Evolutionary conservation across 108 stramenopile genomes (phyloP).

Genomic region (Nitzschia putrida): DNA sequence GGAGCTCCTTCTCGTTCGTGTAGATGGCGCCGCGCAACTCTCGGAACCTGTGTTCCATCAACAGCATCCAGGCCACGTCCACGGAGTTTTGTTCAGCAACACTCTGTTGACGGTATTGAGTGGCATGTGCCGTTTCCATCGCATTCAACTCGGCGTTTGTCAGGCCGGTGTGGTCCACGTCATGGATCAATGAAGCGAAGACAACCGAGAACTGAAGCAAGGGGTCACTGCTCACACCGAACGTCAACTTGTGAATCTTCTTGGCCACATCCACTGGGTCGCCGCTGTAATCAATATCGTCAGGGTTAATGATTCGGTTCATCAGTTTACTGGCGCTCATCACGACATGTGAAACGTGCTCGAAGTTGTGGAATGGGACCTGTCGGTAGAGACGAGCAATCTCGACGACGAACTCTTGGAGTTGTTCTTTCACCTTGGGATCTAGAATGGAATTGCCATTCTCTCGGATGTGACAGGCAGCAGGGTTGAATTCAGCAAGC

Average conservation of each 20-base stretch:
- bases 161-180: slow-evolving; percentile 16
- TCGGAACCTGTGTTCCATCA: not conserved
- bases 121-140: slow-evolving; percentile 23
- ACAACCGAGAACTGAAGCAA: slow-evolving; percentile 11
- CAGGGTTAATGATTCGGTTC: slow-evolving; percentile 16
- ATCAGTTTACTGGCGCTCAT: slow-evolving; percentile 14
- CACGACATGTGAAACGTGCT: slow-evolving; percentile 60
- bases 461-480: not conserved
- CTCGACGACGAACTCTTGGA: slow-evolving; percentile 24
- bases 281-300: slow-evolving; percentile 1
- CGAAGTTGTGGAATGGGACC: slow-evolving; percentile 70
- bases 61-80: slow-evolving; percentile 21
- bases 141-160: slow-evolving; percentile 28
- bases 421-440: slow-evolving; percentile 1
- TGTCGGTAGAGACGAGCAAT: slow-evolving; percentile 42
- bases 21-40: not conserved
- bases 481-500: not conserved
- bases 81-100: slow-evolving; percentile 26
- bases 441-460: not conserved
- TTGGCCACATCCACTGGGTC: not conserved
- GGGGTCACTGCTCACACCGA: slow-evolving; percentile 11
- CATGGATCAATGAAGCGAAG: slow-evolving; percentile 11
- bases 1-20: slow-evolving; percentile 2
- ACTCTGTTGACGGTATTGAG: slow-evolving; percentile 6
- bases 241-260: slow-evolving; percentile 22